Evolutionary conservation across 2,329 filamentous ascomycete species (phyloP), one percentile per base, ranked within the genome.

Genomic region (Colletotrichum aenigma): DNA sequence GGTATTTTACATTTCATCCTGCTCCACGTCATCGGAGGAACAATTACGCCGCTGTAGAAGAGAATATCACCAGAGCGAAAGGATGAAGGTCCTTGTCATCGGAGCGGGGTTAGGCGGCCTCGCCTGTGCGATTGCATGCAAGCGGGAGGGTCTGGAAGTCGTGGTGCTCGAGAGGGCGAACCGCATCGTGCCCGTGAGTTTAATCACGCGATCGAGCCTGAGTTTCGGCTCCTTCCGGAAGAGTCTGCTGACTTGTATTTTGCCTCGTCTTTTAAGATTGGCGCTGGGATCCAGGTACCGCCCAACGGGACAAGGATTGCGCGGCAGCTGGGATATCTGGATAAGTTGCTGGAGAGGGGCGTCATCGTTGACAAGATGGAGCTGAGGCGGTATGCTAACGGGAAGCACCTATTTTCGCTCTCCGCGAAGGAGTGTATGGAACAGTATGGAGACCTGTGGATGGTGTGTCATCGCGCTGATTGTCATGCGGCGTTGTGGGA

Each of bases 141-240:
- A 38, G 5, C 15, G 38, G 32, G 71, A 76, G 13, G 66, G 71
- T 3, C n/a, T 76, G 7, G 74, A 76, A 15, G 74, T 75, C n/a
- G 71, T 71, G 8, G 74, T 76, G n/a, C 74, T 76, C n/a, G 74
- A 76, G 48, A 65, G 71, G 26, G 74, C 71, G 28, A 70, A 30
- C 21, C 38, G 71, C 2, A 61, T 75, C 52, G 55, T 71, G 24
- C 66, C 71, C 21, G 74, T 75, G 21, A 48, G 74, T 52, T 7
- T 15, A 13, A 52, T 21, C 24, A 38, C 21, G 32, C 24, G 8
- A 38, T 30, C 8, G 3, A 5, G 34, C 21, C 21, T 32, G n/a
- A 15, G 4, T 28, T 18, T 10, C 32, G 61, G 34, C 24, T 24
- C 36, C n/a, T 38, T 26, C 34, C 38, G 38, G 16, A 9, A 4